Evolutionary conservation across 2,329 filamentous ascomycete species (phyloP).

Genomic region (Penicillium palitans): DNA sequence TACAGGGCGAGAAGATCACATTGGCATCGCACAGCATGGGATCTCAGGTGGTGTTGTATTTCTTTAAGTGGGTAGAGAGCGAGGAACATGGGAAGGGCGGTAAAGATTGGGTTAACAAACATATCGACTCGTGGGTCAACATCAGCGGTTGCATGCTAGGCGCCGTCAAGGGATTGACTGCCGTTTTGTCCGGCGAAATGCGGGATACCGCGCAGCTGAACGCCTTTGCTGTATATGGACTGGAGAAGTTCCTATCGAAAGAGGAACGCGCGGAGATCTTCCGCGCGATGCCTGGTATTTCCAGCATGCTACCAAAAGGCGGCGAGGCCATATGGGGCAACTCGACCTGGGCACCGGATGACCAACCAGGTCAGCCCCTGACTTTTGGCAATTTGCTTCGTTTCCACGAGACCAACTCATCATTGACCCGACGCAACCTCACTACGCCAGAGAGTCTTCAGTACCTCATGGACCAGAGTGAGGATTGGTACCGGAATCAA

Average conservation of each 20-base stretch:
- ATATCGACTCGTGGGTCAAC: conserved; percentile 96
- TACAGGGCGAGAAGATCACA: conserved; percentile 75
- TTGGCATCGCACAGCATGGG: conserved; percentile 97
- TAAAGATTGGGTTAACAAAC: conserved; percentile 80
- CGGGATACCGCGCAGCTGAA: conserved; percentile 96
- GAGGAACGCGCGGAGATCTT: conserved; percentile 92
- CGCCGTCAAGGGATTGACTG: conserved; percentile 84
- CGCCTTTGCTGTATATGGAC: conserved; percentile 90
- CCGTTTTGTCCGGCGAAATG: conserved; percentile 94
- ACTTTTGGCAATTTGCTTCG: conserved; percentile 82
- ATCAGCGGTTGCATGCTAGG: conserved; percentile 98
- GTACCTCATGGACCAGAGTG: conserved; percentile 75
- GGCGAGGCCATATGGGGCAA: conserved; percentile 96
- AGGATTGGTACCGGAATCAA: conserved; percentile 80
- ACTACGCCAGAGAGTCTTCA: conserved; percentile 75
- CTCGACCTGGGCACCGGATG: conserved; percentile 81
- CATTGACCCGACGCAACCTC: conserved; percentile 67
- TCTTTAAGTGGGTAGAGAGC: conserved; percentile 79
- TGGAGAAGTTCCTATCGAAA: conserved; percentile 91
- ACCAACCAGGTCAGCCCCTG: conserved; percentile 68
- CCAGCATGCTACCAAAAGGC: conserved; percentile 93
- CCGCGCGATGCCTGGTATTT: conserved; percentile 93
- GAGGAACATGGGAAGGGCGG: conserved; percentile 77
- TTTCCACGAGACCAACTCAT: conserved; percentile 69
- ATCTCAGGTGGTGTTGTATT: conserved; percentile 83